Base-by-base conservation (phyloP, 179 eudicot species). In the Silene noctiflora region DNA sequence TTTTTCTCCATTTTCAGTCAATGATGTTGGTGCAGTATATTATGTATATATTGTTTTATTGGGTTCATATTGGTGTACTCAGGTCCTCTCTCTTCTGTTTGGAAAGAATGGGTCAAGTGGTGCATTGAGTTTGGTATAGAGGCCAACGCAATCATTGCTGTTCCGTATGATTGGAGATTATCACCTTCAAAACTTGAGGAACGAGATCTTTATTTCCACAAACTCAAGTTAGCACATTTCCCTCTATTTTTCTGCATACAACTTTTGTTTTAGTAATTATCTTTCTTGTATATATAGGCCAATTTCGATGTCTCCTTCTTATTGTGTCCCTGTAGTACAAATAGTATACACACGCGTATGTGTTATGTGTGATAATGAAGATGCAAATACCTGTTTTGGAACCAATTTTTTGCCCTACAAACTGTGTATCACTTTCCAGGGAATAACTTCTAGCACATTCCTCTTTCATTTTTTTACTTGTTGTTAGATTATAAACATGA, bases 51-150 rank as follows among this genome's bases (percentile, higher is more conserved):
- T 55, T 44, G n/a, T 29, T 77, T 33, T 60, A 61, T 71, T 48
- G 56, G 60, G 39, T 68, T 60, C 21, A 63, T 77, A 51, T 33
- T 77, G 61, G 72, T 78, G 59, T 75, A 75, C n/a, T 27, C 86
- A 94, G 98, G 98, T 83, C 97, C 98, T 72, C 97, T 94, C 68
- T 94, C 98, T 67, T 90, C 98, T 25, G 91, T 94, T 80, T 94
- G 98, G 98, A 94, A 94, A 83, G 98, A 94, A 79, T 94, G 98
- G 98, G 86, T 94, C 71, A 94, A 92, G 78, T 94, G 98, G 98
- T 94, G 98, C 83, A 86, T 94, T 83, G 94, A 94, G 78, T 94
- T 94, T 85, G 98, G 98, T 73, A 85, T 94, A 76, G 97, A 92
- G 86, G 90, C 98, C 61, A 94, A 94, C 83, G 96, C 98, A 70